Percentiles rank a stretch among this genome's conserved stretches.
Evolutionary conservation across 1,284 basidiomycete species (phyloP).

Genomic region (Cutaneotrichosporon curvatum): DNA sequence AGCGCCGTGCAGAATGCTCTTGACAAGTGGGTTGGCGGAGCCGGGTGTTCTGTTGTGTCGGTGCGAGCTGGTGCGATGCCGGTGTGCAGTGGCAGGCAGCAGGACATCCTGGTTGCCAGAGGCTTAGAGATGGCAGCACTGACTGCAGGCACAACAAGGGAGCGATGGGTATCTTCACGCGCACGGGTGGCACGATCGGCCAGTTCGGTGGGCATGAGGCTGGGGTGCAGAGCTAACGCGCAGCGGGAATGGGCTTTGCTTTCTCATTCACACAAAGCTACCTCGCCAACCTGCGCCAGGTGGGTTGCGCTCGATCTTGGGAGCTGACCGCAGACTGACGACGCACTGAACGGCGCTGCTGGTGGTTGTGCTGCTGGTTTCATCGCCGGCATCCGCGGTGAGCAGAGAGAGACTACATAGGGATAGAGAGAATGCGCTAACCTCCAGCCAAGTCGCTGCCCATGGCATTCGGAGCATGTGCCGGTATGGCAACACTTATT

Average conservation of each 20-base stretch:
- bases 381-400: constrained; percentile 75
- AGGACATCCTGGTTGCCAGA: neutral
- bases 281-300: constrained; percentile 70
- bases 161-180: constrained; percentile 76
- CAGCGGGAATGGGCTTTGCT: constrained; percentile 84
- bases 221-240: constrained; percentile 14
- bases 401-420: constrained; percentile 27
- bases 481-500: constrained; percentile 68
- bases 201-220: constrained; percentile 60
- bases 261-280: constrained; percentile 75
- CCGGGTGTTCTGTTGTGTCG: neutral
- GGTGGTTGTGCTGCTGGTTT: constrained; percentile 92
- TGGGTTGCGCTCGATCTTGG: constrained; percentile 10
- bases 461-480: constrained; percentile 72
- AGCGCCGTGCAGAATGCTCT: constrained; percentile 80
- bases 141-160: constrained; percentile 61
- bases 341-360: constrained; percentile 73
- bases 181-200: constrained; percentile 69
- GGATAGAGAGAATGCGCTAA: neutral
- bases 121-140: neutral
- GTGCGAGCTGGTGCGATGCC: neutral
- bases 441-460: constrained; percentile 71
- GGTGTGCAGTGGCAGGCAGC: neutral
- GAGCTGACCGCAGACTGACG: constrained; percentile 53
- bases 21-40: constrained; percentile 49